A percentile compares a stretch with the other conserved stretches of the same genome.
These are phyloP conservation scores for Irpex sp. DNA, from an alignment of 1,284 basidiomycete species.

Conservation along the genomic window DNA sequence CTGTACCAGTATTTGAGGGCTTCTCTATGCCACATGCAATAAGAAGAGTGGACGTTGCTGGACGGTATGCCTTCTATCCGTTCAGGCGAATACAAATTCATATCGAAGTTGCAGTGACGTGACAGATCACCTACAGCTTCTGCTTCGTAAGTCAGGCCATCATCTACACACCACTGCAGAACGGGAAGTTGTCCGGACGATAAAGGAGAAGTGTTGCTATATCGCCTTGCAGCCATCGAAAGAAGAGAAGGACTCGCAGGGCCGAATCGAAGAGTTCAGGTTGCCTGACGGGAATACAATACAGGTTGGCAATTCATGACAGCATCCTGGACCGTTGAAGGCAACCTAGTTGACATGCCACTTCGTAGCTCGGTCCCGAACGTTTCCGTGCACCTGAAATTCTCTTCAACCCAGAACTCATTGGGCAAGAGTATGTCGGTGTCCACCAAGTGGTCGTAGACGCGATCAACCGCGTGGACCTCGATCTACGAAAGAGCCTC, in stretches of 20 bases:
- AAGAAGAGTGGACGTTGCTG: conserved; percentile 92
- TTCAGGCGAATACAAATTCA: conserved; percentile 5
- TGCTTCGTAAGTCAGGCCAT: conserved; percentile 93
- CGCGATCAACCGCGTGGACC: conserved; percentile 81
- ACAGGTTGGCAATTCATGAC: conserved; percentile 50
- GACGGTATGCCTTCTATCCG: conserved; percentile 45
- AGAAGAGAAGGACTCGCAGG: conserved; percentile 88
- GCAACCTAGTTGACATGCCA: not conserved
- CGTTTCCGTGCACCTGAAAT: conserved; percentile 98
- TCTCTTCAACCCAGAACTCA: conserved; percentile 95
- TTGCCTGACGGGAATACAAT: conserved; percentile 95
- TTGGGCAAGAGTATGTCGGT: conserved; percentile 95
- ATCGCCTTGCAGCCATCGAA: conserved; percentile 87
- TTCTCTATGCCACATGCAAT: conserved; percentile 99
- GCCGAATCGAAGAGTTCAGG: conserved; percentile 85
- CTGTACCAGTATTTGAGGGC: conserved; percentile 98
- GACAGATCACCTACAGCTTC: conserved; percentile 92
- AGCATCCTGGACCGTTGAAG: not conserved
- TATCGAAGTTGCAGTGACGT: conserved; percentile 67
- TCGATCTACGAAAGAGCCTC: conserved; percentile 91
- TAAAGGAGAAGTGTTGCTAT: conserved; percentile 99
- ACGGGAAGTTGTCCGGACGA: conserved; percentile 93
- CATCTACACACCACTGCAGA: conserved; percentile 97
- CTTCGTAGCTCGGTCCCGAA: conserved; percentile 81
- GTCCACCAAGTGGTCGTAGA: conserved; percentile 95